Evolutionary conservation across 495 filamentous ascomycete genomes (phyloP).

Genomic region (Pseudevernia furfuracea): DNA sequence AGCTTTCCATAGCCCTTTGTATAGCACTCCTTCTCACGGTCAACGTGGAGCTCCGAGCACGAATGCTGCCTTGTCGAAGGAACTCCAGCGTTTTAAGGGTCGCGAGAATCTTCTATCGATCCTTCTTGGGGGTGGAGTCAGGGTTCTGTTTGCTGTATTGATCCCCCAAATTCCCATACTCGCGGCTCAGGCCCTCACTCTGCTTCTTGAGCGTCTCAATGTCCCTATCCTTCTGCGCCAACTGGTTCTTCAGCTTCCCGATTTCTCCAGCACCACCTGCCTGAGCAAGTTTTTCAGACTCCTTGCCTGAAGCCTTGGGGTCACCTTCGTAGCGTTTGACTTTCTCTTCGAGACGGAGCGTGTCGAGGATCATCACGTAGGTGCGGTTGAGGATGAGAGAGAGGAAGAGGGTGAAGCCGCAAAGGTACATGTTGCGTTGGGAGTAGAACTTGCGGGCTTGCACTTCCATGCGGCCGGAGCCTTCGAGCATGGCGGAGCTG

Average conservation of each 20-base stretch:
- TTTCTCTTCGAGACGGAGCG: conserved; percentile 86
- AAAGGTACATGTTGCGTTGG: conserved; percentile 99
- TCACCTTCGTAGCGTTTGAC: conserved; percentile 79
- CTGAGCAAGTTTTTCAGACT: conserved; percentile 52
- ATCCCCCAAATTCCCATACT: conserved; percentile 80
- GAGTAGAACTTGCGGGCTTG: conserved; percentile 99
- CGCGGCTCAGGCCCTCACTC: conserved; percentile 61
- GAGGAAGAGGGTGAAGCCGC: conserved; percentile 97
- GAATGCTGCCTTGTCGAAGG: background rate
- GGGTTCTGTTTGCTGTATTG: conserved; percentile 49
- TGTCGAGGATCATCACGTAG: conserved; percentile 93
- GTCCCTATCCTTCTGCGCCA: conserved; percentile 64
- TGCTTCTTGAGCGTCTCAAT: conserved; percentile 81
- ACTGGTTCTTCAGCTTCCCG: conserved; percentile 61
- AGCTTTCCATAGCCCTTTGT: background rate
- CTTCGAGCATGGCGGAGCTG: conserved; percentile 63
- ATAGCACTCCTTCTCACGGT: background rate
- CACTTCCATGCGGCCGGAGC: conserved; percentile 92
- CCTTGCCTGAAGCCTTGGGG: conserved; percentile 64
- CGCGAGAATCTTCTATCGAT: conserved; percentile 43
- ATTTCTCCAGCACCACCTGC: conserved; percentile 69
- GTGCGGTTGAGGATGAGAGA: conserved; percentile 98
- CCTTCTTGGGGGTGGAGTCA: conserved; percentile 56
- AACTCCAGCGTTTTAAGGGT: background rate
- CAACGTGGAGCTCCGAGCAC: background rate